Conservation (phyloP, 176 grass and related monocot genomes). For the Phragmites australis region DNA sequence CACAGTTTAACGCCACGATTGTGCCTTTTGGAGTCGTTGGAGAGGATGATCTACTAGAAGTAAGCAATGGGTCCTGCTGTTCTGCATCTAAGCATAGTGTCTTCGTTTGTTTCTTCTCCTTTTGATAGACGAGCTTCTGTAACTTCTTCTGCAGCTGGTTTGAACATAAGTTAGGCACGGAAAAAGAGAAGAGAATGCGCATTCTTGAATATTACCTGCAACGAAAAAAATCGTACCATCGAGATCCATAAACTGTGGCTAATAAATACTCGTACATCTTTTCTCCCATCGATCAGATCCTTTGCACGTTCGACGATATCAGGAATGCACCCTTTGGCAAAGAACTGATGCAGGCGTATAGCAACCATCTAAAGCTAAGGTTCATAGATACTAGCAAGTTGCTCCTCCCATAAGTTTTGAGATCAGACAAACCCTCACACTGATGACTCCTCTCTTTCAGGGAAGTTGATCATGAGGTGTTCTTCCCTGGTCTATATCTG, state of each 20-base stretch:
- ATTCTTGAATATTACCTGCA: not conserved
- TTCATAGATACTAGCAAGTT: not conserved
- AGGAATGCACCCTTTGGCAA: conserved; percentile 55
- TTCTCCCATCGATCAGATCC: conserved; percentile 31
- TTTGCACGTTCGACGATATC: conserved; percentile 54
- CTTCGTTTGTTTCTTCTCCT: not conserved
- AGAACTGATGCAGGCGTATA: conserved; percentile 57
- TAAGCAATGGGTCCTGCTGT: conserved; percentile 12
- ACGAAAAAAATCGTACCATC: not conserved
- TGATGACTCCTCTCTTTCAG: not conserved
- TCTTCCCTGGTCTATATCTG: conserved; percentile 45
- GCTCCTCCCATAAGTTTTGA: not conserved
- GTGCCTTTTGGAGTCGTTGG: conserved; percentile 72
- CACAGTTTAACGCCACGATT: conserved; percentile 61
- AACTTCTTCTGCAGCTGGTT: conserved; percentile 6
- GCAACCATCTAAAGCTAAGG: conserved; percentile 56
- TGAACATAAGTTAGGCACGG: too few species aligned
- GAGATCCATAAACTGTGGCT: not conserved
- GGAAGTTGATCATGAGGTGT: conserved; percentile 52
- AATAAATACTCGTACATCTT: not conserved
- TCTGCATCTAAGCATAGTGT: not conserved
- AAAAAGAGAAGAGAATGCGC: not conserved
- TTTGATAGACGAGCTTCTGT: not conserved
- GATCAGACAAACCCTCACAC: too few species aligned
- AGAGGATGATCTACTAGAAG: conserved; percentile 63